Evolutionary conservation across 2,329 filamentous ascomycete species (phyloP).

Genomic region (Orbilia blumenaviensis): DNA sequence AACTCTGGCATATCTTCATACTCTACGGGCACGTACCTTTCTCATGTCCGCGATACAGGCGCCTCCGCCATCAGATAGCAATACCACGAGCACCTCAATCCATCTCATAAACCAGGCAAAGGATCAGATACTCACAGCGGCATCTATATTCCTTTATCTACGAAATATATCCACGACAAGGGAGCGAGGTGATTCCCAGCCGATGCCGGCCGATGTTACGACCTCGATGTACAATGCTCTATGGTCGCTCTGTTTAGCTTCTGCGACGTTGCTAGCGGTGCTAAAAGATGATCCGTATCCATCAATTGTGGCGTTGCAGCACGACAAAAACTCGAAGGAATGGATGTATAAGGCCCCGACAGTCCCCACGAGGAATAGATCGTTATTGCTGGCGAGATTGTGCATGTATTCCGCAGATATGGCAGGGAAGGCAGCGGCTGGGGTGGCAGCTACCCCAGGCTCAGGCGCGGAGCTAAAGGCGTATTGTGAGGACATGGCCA

Average conservation of each 20-base stretch:
- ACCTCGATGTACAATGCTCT: slow-evolving; percentile 60
- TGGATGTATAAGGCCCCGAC: slow-evolving; percentile 94
- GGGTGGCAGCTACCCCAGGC: slow-evolving; percentile 62
- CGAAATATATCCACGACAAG: slow-evolving; percentile 64
- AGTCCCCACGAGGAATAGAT: slow-evolving; percentile 81
- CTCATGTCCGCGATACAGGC: slow-evolving; percentile 72
- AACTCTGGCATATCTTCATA: slow-evolving; percentile 78
- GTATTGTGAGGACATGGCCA: slow-evolving; percentile 78
- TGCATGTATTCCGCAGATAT: slow-evolving; percentile 90
- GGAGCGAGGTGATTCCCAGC: slow-evolving; percentile 67
- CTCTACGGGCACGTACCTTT: slow-evolving; percentile 74
- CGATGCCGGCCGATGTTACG: slow-evolving; percentile 65
- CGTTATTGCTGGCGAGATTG: slow-evolving; percentile 84
- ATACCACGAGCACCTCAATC: slow-evolving; percentile 37
- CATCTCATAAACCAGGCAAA: slow-evolving; percentile 64
- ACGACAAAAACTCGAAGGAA: slow-evolving; percentile 84
- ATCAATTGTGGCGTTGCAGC: slow-evolving; percentile 78
- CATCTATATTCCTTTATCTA: slow-evolving; percentile 79
- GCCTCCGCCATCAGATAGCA: slow-evolving; percentile 68
- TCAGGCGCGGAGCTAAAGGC: slow-evolving; percentile 67
- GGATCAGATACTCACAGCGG: slow-evolving; percentile 78
- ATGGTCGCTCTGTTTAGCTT: slow-evolving; percentile 38
- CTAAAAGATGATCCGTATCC: slow-evolving; percentile 95
- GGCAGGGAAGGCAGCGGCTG: slow-evolving; percentile 73
- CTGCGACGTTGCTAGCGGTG: slow-evolving; percentile 74